Evolutionary conservation across 1,139 yeast species (phyloP), one percentile per base, ranked within the genome.

Genomic region (Scheffersomyces insectosa): DNA sequence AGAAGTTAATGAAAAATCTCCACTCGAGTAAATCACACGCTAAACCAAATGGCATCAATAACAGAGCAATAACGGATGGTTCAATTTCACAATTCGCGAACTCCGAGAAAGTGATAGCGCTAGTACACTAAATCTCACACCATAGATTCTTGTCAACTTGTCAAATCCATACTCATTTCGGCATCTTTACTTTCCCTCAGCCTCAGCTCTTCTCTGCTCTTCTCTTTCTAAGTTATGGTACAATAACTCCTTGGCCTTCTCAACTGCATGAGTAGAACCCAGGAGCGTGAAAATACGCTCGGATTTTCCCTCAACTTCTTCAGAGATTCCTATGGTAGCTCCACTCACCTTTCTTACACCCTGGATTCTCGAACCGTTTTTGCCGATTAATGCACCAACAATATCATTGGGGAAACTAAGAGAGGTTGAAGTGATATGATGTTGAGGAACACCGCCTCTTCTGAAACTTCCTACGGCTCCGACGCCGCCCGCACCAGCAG

Each of bases 351-450:
- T 82, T 54, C 97, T 79, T 42, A 90, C 87, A 44, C 91, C 96
- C 62, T 88, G 95, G 55, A 90, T 88, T 66, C 95, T 79, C 37
- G 88, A 72, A 37, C 97, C 97, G 52, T 85, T 84, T 56, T 85
- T 85, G 52, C 97, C 97, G 57, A 90, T 88, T 45, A 90, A 75
- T 40, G 96, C 95, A 38, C 97, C 97, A 40, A 90, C 96, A 71
- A 85, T 83, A 47, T 84, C 90, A 53, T 87, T 84, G 33, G 96
- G 89, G 61, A 89, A 85, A 15, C 52, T 43, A 29, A 56, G 40
- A 6, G 57, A 42, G 4, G 48, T 40, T 20, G 53, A 47, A 14
- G 44, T 39, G 23, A 41, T 37, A 14, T 38, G 47, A 29, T 44
- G 48, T 9, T 38, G 37, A 14, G 23, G 23, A 14, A 11, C 20